Evolutionary conservation across 805 yeast species (phyloP), one percentile per base, ranked within the genome.

Genomic region (Ogataea allantospora): DNA sequence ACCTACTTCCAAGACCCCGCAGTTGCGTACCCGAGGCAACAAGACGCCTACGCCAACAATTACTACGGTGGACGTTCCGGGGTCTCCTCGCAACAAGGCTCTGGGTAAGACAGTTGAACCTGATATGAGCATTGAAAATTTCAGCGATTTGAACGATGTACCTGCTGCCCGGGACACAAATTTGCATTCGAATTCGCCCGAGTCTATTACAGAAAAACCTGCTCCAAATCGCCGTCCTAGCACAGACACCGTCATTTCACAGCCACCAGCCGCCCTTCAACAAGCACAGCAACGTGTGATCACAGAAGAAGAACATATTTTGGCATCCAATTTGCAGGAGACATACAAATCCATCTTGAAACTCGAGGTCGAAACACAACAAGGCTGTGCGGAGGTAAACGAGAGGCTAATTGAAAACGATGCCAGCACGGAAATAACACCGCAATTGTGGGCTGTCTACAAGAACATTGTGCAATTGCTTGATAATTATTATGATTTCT

Each of bases 301-400:
- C 15, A 55, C 80, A 1, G 77, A 73, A 33, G 83, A 77, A 52
- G 85, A 78, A 55, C 83, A 76, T 48, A 77, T 76, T 34, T 63
- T 83, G 31, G 86, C 86, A 2, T 68, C 82, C 2, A 82, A 82
- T 54, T 58, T 83, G 17, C 87, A 83, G 57, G 88, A 83, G 53
- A 80, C 88, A 3, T 83, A 83, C 58, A 80, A 81, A 50, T 68
- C 74, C 34, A 83, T 83, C 27, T 78, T 83, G 30, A 75, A 76
- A 46, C 71, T 75, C 44, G 89, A 83, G 62, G 78, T 77, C 40
- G 76, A 77, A 38, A 76, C 83, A 14, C 88, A 82, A 55, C 81
- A 80, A 46, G 78, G 79, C 45, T 84, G 88, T 54, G 69, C 76
- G 54, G 71, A 78, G 54, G 59, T 73, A 59, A 62, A 83, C 63